A percentile compares a stretch with the other conserved stretches of the same genome.
These are phyloP conservation scores for Schizophyllum amplum DNA, from an alignment of 1,284 basidiomycete genomes.

Conservation along the genomic window DNA sequence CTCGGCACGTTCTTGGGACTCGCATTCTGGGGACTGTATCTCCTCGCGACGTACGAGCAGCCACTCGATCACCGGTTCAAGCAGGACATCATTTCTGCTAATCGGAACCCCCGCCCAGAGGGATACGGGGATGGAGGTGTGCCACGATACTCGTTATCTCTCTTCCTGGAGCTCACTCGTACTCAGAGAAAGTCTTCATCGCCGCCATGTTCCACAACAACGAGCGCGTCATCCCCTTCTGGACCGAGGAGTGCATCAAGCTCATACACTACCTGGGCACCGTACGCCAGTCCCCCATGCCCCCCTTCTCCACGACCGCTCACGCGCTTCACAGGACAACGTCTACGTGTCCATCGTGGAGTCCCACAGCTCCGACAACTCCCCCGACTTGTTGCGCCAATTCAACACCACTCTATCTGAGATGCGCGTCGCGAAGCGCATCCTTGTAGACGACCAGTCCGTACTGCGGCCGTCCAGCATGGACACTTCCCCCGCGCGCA, in stretches of 20 bases:
- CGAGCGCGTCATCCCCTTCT: constrained; percentile 29
- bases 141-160: not conserved
- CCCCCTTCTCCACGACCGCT: not conserved
- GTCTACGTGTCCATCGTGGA: constrained; percentile 52
- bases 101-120: constrained; percentile 1
- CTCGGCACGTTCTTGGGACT: not conserved
- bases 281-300: constrained; percentile 6
- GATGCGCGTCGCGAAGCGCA: constrained; percentile 24
- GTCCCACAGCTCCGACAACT: constrained; percentile 38
- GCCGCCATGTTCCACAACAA: constrained; percentile 35
- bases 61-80: constrained; percentile 9
- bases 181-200: constrained; percentile 25
- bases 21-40: constrained; percentile 3
- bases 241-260: constrained; percentile 28
- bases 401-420: constrained; percentile 25
- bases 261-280: constrained; percentile 35
- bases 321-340: constrained; percentile 24
- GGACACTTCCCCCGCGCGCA: constrained; percentile 24
- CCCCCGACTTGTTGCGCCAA: constrained; percentile 29
- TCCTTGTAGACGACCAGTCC: constrained; percentile 24
- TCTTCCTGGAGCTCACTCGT: not conserved
- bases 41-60: constrained; percentile 7
- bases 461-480: constrained; percentile 25
- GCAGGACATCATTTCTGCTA: constrained; percentile 1
- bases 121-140: constrained; percentile 8